Percentiles rank a stretch among this genome's conserved stretches.
phyloP scores from a whole-genome alignment of 2,329 filamentous ascomycete species.

The Cadophora luteo-olivacea region DNA sequence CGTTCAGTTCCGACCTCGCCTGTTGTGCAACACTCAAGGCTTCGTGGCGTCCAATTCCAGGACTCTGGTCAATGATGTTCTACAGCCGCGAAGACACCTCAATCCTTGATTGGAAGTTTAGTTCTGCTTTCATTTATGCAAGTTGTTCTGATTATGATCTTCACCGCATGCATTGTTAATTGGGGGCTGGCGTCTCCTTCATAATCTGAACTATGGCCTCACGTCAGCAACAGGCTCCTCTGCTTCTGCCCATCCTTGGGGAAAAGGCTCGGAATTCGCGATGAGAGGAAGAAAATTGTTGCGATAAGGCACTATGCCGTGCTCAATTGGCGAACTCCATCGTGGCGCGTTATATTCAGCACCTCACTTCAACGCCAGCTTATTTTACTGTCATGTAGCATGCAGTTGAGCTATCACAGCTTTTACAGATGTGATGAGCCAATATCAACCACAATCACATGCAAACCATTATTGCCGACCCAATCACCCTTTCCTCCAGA shows the following conservation, averaged over 20 bases:
- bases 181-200: not conserved
- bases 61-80: not conserved
- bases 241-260: not conserved
- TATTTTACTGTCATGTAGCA: not conserved
- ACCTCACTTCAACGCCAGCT: not conserved
- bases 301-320: not conserved
- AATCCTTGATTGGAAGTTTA: too few species aligned
- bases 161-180: not conserved
- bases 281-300: not conserved
- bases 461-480: too few species aligned
- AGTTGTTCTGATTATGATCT: not conserved
- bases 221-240: conserved; percentile 10
- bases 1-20: not conserved
- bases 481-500: too few species aligned
- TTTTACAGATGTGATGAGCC: too few species aligned
- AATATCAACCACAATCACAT: too few species aligned
- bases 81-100: not conserved
- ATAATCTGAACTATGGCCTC: not conserved
- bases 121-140: not conserved
- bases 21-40: not conserved
- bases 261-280: not conserved
- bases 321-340: not conserved
- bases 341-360: not conserved
- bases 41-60: not conserved
- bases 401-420: too few species aligned